A percentile compares a stretch with the other conserved stretches of the same genome.
phyloP scores from a whole-genome alignment of 83 land plant genomes.

The Picea abies region DNA sequence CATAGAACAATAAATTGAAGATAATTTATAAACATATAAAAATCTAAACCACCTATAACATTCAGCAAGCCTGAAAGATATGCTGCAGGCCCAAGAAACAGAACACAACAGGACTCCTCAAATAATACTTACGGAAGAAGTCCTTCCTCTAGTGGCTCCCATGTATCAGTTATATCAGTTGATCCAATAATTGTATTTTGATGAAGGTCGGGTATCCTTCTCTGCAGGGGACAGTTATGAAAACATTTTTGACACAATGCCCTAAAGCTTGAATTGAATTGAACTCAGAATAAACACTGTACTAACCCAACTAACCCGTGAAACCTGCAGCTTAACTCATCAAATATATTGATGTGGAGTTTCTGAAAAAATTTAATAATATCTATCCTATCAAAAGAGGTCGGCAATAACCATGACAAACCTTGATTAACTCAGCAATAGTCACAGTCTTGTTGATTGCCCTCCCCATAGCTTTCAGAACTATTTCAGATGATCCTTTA shows the following conservation, averaged over 20 bases:
- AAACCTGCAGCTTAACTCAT: background rate
- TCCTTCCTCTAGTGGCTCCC: conserved; percentile 67
- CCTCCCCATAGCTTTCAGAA: conserved; percentile 89
- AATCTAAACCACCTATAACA: background rate
- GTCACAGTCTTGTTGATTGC: conserved; percentile 90
- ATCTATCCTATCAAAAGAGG: background rate
- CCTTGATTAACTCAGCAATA: conserved; percentile 86
- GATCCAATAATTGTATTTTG: conserved; percentile 59
- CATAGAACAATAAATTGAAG: background rate
- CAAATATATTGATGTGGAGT: background rate
- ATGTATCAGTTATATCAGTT: conserved; percentile 50
- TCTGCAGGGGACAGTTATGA: conserved; percentile 23
- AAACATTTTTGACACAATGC: background rate
- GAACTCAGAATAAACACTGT: background rate
- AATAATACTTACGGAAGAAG: conserved; percentile 48
- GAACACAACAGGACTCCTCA: background rate
- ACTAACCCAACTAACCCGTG: background rate
- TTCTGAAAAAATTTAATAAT: background rate
- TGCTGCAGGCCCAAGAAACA: background rate
- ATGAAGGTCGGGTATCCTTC: conserved; percentile 60
- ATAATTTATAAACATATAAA: background rate
- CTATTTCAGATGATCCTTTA: conserved; percentile 61
- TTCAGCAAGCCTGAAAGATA: background rate
- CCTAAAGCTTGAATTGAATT: background rate
- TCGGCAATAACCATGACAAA: conserved; percentile 10